Evolutionary conservation across 129 eudicot species (phyloP).

Genomic region (Dittrichia graveolens): DNA sequence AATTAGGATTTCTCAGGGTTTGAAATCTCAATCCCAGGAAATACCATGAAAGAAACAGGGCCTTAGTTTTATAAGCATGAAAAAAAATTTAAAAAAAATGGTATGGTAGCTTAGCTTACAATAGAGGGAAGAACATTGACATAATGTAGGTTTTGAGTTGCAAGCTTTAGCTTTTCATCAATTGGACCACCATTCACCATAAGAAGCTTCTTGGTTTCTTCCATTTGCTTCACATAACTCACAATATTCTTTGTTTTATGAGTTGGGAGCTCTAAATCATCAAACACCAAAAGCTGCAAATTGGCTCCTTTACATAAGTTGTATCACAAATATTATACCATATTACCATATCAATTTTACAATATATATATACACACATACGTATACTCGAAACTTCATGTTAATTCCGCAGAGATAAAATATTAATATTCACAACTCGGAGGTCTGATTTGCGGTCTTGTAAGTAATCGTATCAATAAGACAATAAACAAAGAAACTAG

Average conservation of each 20-base stretch:
- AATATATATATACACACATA: background rate
- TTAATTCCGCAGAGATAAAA: no score
- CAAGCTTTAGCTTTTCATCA: conserved; percentile 73
- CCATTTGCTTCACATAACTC: conserved; percentile 69
- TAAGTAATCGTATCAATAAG: no score
- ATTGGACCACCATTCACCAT: conserved; percentile 87
- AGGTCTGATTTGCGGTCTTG: no score
- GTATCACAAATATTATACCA: background rate
- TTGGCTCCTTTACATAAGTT: conserved; percentile 7
- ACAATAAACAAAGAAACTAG: no score
- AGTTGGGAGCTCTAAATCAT: conserved; percentile 74
- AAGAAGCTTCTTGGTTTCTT: conserved; percentile 65
- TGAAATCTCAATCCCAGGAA: no score
- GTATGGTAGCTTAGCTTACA: conserved; percentile 49
- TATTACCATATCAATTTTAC: background rate
- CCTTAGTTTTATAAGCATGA: background rate
- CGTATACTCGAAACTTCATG: no score
- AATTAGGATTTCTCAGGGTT: no score
- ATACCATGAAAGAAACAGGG: no score
- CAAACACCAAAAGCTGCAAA: conserved; percentile 81
- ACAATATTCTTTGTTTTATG: conserved; percentile 93
- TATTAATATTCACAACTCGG: no score
- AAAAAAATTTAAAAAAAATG: background rate
- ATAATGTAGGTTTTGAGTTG: conserved; percentile 84
- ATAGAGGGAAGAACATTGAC: conserved; percentile 85